Base-by-base conservation (phyloP, 495 filamentous ascomycete species). In the Mytilinidion resinicola region DNA sequence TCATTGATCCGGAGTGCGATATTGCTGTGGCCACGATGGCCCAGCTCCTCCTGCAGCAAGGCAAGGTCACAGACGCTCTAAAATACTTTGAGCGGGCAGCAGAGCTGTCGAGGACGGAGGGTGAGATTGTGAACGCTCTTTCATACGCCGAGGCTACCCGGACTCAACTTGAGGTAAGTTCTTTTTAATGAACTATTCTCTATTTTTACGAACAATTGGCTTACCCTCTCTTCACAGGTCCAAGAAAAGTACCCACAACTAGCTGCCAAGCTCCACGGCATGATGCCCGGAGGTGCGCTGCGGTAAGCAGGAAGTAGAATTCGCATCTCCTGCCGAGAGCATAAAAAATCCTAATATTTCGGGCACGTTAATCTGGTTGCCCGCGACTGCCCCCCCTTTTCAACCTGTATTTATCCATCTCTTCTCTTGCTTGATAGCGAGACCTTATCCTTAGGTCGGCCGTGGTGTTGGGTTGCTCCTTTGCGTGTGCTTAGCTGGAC, bases 1-100 rank as follows among this genome's bases (percentile, higher is more conserved):
- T 96, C 67, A 96, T 99, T 67, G 93, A 99, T 68, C 93, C 95
- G 35, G 93, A 99, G 71, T 97, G 93, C 69, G 93, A 99, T 69
- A 97, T 99, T 67, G 93, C 93, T 48, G 93, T 99, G 19, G 93
- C 95, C 43, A 99, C 93, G 43, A 97, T 99, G 93, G 93, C 93
- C 6, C 93, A 99, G 72, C 80, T 99, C n/a, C 83, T 97, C 30
- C 80, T 99, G 19, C 95, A 99, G 70, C 93, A 97, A 76, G 92
- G 92, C 67, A 96, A 96, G 76, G 95, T 97, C 38, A 88, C 85
- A 17, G 89, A 96, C 57, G 93, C 93, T 2, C 84, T 99, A 44
- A 90, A 88, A 73, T 97, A 97, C 77, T 99, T 99, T 65, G 90
- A 97, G 78, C 85, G 89, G 34, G 93, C 93, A 1, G 93, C 93